A percentile compares a stretch with the other conserved stretches of the same genome.
Conservation (phyloP, 2,329 filamentous ascomycete species). For the Arthroderma sp. region DNA sequence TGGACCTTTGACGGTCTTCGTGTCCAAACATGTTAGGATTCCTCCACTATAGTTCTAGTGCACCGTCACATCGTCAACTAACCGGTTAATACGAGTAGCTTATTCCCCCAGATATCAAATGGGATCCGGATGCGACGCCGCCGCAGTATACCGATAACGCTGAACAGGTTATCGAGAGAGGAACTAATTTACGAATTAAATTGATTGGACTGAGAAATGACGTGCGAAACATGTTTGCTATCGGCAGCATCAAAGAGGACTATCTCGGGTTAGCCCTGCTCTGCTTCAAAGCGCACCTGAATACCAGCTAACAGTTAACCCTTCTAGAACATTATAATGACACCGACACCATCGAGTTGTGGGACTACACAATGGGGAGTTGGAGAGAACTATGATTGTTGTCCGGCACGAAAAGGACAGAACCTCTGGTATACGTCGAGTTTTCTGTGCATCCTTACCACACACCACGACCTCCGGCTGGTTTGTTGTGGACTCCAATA, state of each 20-base stretch:
- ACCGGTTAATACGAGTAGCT: conserved; percentile 42
- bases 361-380: no score
- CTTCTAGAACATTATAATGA: conserved; percentile 7
- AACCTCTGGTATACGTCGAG: no score
- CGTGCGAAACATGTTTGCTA: conserved; percentile 89
- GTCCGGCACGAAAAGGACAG: no score
- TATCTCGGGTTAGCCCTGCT: conserved; percentile 30
- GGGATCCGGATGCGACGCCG: conserved; percentile 90
- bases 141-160: conserved; percentile 93
- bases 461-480: no score
- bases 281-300: not conserved
- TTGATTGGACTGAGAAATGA: conserved; percentile 88
- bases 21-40: conserved; percentile 55
- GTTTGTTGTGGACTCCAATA: no score
- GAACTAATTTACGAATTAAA: conserved; percentile 85
- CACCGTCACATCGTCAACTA: not conserved
- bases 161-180: conserved; percentile 84
- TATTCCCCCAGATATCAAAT: conserved; percentile 85
- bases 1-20: conserved; percentile 37
- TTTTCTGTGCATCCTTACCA: no score
- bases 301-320: not conserved
- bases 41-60: conserved; percentile 3
- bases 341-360: no score
- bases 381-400: no score
- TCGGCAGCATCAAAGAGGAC: conserved; percentile 86